Evolutionary conservation across 2,329 filamentous ascomycete genomes (phyloP).

Genomic region (Didymella pinodella): DNA sequence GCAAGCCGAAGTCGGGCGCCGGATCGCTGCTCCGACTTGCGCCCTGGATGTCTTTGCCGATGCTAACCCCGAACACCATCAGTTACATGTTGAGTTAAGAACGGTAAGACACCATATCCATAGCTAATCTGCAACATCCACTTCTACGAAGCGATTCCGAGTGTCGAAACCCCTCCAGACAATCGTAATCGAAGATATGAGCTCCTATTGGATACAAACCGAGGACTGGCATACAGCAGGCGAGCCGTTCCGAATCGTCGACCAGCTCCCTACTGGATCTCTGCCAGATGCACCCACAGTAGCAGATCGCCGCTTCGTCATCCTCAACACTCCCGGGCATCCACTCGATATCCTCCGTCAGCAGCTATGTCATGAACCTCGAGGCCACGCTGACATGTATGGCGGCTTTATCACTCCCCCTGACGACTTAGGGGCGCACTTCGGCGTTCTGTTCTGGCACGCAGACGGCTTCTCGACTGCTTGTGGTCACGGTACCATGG

Average conservation of each 20-base stretch:
- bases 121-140: too few species aligned
- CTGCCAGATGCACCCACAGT: conserved; percentile 15
- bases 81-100: neutral
- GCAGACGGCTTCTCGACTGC: conserved; percentile 61
- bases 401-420: conserved; percentile 55
- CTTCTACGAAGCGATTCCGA: neutral
- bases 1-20: conserved; percentile 5
- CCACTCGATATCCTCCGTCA: conserved; percentile 14
- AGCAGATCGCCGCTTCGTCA: conserved; percentile 12
- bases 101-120: neutral
- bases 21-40: neutral
- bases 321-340: conserved; percentile 10
- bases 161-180: neutral
- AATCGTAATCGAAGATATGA: neutral
- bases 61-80: neutral
- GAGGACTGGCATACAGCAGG: conserved; percentile 24
- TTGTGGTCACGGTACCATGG: conserved; percentile 63
- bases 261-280: neutral
- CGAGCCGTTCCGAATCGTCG: conserved; percentile 23
- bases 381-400: conserved; percentile 62
- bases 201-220: conserved; percentile 19
- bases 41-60: conserved; percentile 8
- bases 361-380: conserved; percentile 51
- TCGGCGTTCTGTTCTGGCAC: conserved; percentile 59
- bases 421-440: conserved; percentile 58